phyloP scores from a whole-genome alignment of 108 stramenopile genomes.

The Skeletonema potamos region DNA sequence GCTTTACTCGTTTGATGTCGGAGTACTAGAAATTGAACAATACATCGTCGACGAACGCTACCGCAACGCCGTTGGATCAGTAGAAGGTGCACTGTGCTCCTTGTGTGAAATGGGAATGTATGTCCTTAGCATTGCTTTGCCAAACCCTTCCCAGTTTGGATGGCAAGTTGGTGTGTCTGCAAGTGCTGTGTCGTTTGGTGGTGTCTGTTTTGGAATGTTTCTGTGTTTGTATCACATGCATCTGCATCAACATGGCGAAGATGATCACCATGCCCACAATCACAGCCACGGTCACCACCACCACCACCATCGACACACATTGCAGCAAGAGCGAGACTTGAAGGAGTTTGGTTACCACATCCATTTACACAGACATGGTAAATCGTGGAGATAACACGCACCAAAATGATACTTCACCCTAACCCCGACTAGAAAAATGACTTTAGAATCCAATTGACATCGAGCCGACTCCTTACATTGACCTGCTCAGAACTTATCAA shows the following conservation, averaged over 20 bases:
- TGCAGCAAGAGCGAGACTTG: conserved; percentile 26
- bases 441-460: neutral
- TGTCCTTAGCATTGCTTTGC: conserved; percentile 15
- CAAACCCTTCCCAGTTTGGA: conserved; percentile 16
- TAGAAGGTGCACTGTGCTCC: conserved; percentile 34
- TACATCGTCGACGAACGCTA: conserved; percentile 33
- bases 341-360: conserved; percentile 21
- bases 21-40: conserved; percentile 40
- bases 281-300: conserved; percentile 5
- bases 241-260: conserved; percentile 9
- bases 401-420: neutral
- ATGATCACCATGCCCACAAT: conserved; percentile 11
- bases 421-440: neutral
- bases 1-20: conserved; percentile 35
- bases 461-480: too few species aligned
- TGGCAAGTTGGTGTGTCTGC: conserved; percentile 27
- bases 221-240: conserved; percentile 35
- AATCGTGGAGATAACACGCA: neutral
- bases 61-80: conserved; percentile 33
- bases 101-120: conserved; percentile 27
- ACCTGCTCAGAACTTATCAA: too few species aligned
- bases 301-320: conserved; percentile 10
- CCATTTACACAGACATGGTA: conserved; percentile 20
- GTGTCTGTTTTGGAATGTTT: conserved; percentile 9
- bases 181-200: conserved; percentile 15